These are phyloP conservation scores for Kodamaea plutei DNA, from an alignment of 1,139 yeast species.

Conservation along the genomic window DNA sequence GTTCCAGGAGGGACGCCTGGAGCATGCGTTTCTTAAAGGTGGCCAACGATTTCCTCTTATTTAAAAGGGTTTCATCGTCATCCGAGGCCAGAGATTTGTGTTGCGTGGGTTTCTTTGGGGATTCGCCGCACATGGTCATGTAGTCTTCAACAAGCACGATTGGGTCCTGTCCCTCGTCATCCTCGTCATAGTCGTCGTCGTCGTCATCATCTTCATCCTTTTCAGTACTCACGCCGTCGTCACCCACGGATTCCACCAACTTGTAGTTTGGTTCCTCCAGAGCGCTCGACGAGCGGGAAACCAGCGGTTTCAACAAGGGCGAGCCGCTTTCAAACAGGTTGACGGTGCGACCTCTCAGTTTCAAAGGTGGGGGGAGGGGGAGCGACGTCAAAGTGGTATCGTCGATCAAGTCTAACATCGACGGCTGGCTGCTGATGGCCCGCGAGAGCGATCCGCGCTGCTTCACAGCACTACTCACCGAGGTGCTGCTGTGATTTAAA, in stretches of 20 bases:
- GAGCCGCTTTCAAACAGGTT: constrained; percentile 2
- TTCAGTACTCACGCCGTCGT: constrained; percentile 1
- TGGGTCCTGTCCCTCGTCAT: constrained; percentile 40
- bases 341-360: constrained; percentile 11
- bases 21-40: constrained; percentile 30
- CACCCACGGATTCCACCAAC: not conserved
- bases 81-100: not conserved
- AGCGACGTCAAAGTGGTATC: constrained; percentile 59
- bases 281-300: constrained; percentile 1
- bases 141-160: constrained; percentile 52
- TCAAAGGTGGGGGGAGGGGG: constrained; percentile 59
- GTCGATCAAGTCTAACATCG: constrained; percentile 61
- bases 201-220: constrained; percentile 3
- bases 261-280: constrained; percentile 3
- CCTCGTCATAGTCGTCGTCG: constrained; percentile 18
- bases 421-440: constrained; percentile 22
- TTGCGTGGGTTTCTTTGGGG: constrained; percentile 1
- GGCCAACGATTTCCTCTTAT: constrained; percentile 36
- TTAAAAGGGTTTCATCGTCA: constrained; percentile 11
- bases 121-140: constrained; percentile 16
- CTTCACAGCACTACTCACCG: not conserved
- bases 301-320: constrained; percentile 1
- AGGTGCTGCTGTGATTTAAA: constrained; percentile 1
- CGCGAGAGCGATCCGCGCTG: not conserved
- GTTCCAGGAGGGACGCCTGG: constrained; percentile 6